A percentile compares a stretch with the other conserved stretches of the same genome.
These are phyloP conservation scores for Quercus gilva DNA, from an alignment of 306 rosid genomes.

Conservation along the genomic window DNA sequence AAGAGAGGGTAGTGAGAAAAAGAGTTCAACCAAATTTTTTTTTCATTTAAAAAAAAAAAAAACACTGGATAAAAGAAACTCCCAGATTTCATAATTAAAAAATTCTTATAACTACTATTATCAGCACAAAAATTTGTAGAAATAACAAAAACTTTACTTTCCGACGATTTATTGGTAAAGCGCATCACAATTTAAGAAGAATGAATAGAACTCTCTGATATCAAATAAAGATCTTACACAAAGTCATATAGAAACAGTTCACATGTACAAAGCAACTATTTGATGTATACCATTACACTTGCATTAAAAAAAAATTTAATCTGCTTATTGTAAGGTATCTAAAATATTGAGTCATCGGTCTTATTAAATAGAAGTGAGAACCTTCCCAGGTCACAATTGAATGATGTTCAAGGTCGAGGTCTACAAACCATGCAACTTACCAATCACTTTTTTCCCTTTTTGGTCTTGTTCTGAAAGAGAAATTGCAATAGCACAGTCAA, in stretches of 20 bases:
- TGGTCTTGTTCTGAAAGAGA: conserved; percentile 69
- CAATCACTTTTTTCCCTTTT: conserved; percentile 48
- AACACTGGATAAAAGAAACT: neutral
- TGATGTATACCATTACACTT: neutral
- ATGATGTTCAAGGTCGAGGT: neutral
- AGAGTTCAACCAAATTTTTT: neutral
- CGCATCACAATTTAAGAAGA: neutral
- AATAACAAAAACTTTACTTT: conserved; percentile 12
- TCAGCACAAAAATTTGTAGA: neutral
- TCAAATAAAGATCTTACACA: neutral
- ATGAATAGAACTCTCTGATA: neutral
- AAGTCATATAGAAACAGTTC: neutral
- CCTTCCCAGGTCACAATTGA: neutral
- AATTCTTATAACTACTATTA: conserved; percentile 1
- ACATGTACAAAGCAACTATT: neutral
- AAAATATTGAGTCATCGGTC: neutral
- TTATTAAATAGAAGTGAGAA: neutral
- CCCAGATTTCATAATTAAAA: neutral
- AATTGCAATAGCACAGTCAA: conserved; percentile 65
- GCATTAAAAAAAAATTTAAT: conserved; percentile 14
- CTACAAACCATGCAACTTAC: conserved; percentile 45
- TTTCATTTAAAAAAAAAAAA: no score
- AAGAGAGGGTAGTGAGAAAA: neutral
- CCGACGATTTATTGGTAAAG: neutral
- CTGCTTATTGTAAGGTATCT: neutral